Percentiles rank a stretch among this genome's conserved stretches.
These are phyloP conservation scores for Achaetomium macrosporum DNA, from an alignment of 2,329 filamentous ascomycete species.

Conservation along the genomic window DNA sequence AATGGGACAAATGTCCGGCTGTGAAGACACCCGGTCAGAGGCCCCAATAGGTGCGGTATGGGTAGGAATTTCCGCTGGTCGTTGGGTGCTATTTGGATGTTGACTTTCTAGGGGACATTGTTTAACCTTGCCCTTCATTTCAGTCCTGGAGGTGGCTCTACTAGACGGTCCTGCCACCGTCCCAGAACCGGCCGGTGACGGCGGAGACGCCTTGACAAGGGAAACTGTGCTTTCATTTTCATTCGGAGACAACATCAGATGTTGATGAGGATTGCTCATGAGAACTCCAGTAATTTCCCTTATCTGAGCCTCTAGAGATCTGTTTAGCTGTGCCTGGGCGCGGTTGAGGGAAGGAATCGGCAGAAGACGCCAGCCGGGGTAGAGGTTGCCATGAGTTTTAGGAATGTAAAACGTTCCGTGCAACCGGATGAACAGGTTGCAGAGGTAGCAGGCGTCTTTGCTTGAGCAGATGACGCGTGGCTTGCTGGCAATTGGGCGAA, in stretches of 20 bases:
- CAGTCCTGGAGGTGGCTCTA: neutral
- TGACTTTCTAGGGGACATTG: neutral
- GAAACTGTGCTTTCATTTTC: constrained; percentile 19
- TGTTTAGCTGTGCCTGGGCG: constrained; percentile 5
- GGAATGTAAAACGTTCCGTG: constrained; percentile 38
- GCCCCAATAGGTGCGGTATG: neutral
- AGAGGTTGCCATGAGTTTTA: constrained; percentile 39
- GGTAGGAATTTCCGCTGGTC: neutral
- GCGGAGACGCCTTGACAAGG: constrained; percentile 1
- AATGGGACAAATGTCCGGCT: neutral
- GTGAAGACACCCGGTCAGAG: neutral
- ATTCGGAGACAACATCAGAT: neutral
- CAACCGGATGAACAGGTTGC: constrained; percentile 40
- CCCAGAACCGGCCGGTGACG: constrained; percentile 1
- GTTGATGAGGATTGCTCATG: neutral
- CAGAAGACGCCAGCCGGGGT: constrained; percentile 41
- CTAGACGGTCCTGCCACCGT: neutral
- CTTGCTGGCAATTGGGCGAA: constrained; percentile 22
- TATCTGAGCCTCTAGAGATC: constrained; percentile 8
- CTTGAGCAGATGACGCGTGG: constrained; percentile 43
- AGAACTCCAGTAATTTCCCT: neutral
- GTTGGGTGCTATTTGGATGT: neutral
- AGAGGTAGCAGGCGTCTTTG: constrained; percentile 48
- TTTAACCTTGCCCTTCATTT: neutral
- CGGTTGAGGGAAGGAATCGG: constrained; percentile 8